phyloP scores from a whole-genome alignment of 805 yeast species.

The Diddensiella transvaalensis region DNA sequence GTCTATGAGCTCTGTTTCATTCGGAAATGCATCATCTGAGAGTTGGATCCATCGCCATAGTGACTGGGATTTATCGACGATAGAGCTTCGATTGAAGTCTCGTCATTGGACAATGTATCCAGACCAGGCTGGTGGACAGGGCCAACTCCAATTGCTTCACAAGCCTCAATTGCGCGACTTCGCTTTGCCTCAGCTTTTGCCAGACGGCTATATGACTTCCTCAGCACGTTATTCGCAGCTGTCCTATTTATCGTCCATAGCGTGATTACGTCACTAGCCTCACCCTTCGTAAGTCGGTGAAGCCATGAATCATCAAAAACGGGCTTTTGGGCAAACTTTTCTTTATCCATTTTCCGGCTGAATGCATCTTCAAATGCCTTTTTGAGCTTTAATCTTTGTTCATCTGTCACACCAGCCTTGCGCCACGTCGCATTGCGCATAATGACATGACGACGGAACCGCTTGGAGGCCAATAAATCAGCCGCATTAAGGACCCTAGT shows the following conservation, averaged over 20 bases:
- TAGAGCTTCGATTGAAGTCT: no score
- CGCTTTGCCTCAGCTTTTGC: not conserved
- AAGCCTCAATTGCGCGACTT: not conserved
- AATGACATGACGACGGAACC: conserved; percentile 4
- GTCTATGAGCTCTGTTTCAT: no score
- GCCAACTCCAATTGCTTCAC: not conserved
- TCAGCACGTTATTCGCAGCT: not conserved
- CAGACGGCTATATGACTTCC: not conserved
- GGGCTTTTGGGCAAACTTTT: not conserved
- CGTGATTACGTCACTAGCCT: conserved; percentile 1
- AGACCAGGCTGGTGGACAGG: no score
- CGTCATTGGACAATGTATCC: no score
- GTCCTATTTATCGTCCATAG: not conserved
- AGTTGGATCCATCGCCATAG: no score
- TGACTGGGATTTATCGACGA: no score
- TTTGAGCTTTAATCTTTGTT: not conserved
- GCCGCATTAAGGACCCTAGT: conserved; percentile 18
- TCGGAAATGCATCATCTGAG: no score
- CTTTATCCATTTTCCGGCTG: not conserved
- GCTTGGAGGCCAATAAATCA: conserved; percentile 7
- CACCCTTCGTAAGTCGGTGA: not conserved
- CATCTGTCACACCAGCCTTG: not conserved
- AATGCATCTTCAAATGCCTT: not conserved
- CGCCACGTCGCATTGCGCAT: conserved; percentile 17
- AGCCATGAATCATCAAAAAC: not conserved